Evolutionary conservation across 2,329 filamentous ascomycete species (phyloP), one percentile per base, ranked within the genome.

Genomic region (Fusarium staphyleae): DNA sequence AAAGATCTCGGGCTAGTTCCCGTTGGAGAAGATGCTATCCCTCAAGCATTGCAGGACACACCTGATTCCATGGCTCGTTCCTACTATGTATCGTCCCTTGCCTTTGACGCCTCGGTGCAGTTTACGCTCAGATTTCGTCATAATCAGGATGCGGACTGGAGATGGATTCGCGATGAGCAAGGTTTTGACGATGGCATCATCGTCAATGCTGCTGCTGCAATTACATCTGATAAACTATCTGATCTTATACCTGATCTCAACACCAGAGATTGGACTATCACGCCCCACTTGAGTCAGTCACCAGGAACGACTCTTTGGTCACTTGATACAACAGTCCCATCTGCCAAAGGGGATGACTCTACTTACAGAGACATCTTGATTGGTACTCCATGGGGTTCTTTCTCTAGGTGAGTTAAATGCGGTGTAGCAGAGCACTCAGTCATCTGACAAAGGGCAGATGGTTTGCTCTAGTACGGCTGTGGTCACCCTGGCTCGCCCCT

Each of bases 401-500:
- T 83, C 34, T 74, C 83, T 43, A 81, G 82, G 68, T 87, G 72
- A 72, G 74, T 41, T 10, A 12, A 14, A 30, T 42, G n/a, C n/a
- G n/a, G n/a, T n/a, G n/a, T n/a, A n/a, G n/a, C n/a, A n/a, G n/a
- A n/a, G n/a, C n/a, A n/a, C n/a, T n/a, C n/a, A n/a, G n/a, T 47
- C 14, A 30, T 50, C 44, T 54, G 13, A 48, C 52, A 48, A 47
- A 41, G 13, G 12, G 40, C 43, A 85, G 89, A 63, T 96, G 91
- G 86, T 93, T 96, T 70, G 86, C 90, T 7, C 75, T 96, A 11
- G 87, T 96, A 5, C 85, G 92, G 14, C 78, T 90, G 3, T 95
- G 87, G 85, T 83, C 82, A 28, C 88, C 92, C 1, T 98, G 93
- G 93, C 77, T 96, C 10, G 91, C 89, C 7, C 93, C 93, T n/a